Conservation (phyloP, 2,329 filamentous ascomycete species). For the Aspergillus pseudoviridinutans region DNA sequence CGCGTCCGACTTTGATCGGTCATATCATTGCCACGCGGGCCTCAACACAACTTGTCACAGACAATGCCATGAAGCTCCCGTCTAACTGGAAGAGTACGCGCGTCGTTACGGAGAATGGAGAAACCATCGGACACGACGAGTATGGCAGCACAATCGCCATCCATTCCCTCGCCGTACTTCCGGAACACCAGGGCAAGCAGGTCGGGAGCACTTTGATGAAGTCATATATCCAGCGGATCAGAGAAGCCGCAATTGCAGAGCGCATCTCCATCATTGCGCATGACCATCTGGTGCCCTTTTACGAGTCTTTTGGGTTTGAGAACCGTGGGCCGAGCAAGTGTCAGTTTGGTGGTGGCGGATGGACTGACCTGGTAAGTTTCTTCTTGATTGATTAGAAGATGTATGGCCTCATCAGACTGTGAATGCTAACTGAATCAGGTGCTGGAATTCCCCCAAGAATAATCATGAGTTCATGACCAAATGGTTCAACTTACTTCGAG, state of each 20-base stretch:
- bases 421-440: conserved; percentile 20
- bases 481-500: not conserved
- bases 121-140: conserved; percentile 65
- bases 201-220: conserved; percentile 71
- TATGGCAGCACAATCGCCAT: conserved; percentile 71
- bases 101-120: conserved; percentile 35
- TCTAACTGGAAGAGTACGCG: conserved; percentile 57
- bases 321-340: conserved; percentile 65
- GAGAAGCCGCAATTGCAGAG: conserved; percentile 64
- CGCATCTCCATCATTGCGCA: conserved; percentile 73
- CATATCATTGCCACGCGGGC: conserved; percentile 76
- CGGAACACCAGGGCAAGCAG: conserved; percentile 68
- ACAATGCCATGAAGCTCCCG: conserved; percentile 72
- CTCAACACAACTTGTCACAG: conserved; percentile 59
- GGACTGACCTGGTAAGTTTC: conserved; percentile 70
- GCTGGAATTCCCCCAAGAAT: conserved; percentile 25
- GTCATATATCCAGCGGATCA: conserved; percentile 73
- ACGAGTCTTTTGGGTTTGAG: conserved; percentile 70
- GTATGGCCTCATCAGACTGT: not conserved
- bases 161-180: conserved; percentile 77
- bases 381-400: not conserved
- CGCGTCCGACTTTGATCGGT: conserved; percentile 62
- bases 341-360: conserved; percentile 72
- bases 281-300: conserved; percentile 69
- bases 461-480: conserved; percentile 1